phyloP scores from a whole-genome alignment of 1,284 basidiomycete species.

The Trametes hirsuta region DNA sequence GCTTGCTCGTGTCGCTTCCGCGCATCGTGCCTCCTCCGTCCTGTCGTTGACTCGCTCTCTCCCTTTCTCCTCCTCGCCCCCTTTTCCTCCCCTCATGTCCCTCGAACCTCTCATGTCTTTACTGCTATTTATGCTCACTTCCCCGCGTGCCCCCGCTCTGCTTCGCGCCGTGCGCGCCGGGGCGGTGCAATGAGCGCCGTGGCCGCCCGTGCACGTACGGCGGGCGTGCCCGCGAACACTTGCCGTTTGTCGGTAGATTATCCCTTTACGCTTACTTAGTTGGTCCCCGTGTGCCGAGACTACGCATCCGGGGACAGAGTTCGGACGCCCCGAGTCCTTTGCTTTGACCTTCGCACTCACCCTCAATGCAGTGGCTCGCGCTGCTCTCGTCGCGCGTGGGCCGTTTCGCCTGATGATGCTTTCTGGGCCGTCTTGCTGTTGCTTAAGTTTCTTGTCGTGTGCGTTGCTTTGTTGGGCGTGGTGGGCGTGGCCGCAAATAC shows the following conservation, averaged over 20 bases:
- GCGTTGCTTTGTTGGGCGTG: background rate
- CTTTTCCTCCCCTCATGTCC: background rate
- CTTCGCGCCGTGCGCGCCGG: no score
- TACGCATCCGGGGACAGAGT: no score
- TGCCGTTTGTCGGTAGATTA: background rate
- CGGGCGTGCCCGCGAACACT: background rate
- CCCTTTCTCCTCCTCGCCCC: background rate
- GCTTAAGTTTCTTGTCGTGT: background rate
- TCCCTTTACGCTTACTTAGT: background rate
- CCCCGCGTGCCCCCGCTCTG: background rate
- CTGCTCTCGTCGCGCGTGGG: no score
- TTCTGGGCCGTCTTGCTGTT: background rate
- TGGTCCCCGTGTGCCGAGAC: background rate
- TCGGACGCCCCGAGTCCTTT: no score
- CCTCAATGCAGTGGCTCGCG: no score
- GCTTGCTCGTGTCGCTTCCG: background rate
- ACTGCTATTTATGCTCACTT: conserved; percentile 5
- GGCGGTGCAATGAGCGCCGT: background rate
- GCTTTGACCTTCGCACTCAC: no score
- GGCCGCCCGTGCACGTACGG: background rate
- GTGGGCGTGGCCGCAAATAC: background rate
- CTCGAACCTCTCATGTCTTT: background rate
- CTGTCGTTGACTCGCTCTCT: conserved; percentile 20
- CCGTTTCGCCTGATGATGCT: no score
- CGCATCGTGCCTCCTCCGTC: conserved; percentile 14